Conservation (phyloP, 805 yeast species). For the Geotrichum ghanense region DNA sequence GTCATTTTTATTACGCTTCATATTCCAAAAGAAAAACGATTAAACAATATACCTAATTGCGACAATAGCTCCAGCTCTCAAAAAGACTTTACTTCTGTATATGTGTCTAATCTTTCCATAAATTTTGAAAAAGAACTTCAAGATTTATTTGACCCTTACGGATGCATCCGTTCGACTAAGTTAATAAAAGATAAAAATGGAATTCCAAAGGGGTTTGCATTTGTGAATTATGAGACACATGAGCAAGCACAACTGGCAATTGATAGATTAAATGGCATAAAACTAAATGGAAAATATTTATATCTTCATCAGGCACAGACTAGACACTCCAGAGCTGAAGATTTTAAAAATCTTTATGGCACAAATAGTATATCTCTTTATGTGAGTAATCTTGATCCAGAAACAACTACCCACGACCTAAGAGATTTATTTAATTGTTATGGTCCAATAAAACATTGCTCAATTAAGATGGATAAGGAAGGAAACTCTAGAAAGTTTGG, state of each 20-base stretch:
- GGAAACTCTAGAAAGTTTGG: constrained; percentile 66
- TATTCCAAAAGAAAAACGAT: constrained; percentile 51
- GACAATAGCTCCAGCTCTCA: constrained; percentile 10
- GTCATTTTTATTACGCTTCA: constrained; percentile 45
- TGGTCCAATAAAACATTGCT: constrained; percentile 44
- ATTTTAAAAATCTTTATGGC: constrained; percentile 17
- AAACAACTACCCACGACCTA: constrained; percentile 45
- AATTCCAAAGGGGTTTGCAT: constrained; percentile 42
- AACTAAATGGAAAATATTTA: constrained; percentile 27
- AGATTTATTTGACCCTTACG: constrained; percentile 35
- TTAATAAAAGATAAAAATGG: constrained; percentile 35
- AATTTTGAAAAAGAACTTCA: constrained; percentile 30
- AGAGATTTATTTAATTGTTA: constrained; percentile 31
- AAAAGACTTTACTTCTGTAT: constrained; percentile 39
- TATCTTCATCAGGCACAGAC: constrained; percentile 38
- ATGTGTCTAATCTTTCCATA: constrained; percentile 40
- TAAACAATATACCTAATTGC: constrained; percentile 28
- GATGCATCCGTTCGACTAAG: constrained; percentile 38
- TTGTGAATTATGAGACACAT: constrained; percentile 35
- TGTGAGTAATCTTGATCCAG: constrained; percentile 49
- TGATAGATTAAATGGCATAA: constrained; percentile 35
- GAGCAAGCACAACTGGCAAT: constrained; percentile 36
- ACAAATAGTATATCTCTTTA: constrained; percentile 65
- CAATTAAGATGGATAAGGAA: constrained; percentile 39
- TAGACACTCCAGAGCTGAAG: constrained; percentile 22